Evolutionary conservation across 1,284 basidiomycete species (phyloP).

Genomic region (Austroboletus novae-zelandiae): DNA sequence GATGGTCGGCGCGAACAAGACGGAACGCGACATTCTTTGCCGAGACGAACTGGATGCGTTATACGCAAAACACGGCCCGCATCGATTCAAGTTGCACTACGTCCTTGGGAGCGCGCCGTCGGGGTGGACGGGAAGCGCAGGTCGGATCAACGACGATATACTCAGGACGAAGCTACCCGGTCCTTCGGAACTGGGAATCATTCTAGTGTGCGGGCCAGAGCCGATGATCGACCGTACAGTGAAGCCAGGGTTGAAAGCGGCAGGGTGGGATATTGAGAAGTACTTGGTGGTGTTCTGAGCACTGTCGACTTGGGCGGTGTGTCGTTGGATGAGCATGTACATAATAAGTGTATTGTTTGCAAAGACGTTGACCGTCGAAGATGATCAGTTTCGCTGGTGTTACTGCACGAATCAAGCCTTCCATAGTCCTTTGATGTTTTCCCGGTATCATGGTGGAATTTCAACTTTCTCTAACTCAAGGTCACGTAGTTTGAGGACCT

Average conservation of each 20-base stretch:
- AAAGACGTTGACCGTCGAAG: no score
- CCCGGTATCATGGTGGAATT: no score
- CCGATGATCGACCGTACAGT: constrained; percentile 36
- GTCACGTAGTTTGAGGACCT: no score
- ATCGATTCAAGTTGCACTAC: constrained; percentile 48
- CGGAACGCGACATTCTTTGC: constrained; percentile 53
- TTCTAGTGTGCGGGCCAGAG: constrained; percentile 56
- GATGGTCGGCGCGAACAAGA: constrained; percentile 53
- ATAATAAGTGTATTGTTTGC: neutral
- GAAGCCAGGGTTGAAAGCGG: constrained; percentile 26
- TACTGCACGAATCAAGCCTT: no score
- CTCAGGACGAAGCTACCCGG: constrained; percentile 42
- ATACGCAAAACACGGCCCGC: constrained; percentile 28
- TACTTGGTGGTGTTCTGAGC: constrained; percentile 28
- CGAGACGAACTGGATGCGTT: constrained; percentile 50
- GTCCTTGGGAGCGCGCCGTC: constrained; percentile 38
- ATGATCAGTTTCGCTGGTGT: no score
- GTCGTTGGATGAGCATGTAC: neutral
- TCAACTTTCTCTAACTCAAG: no score
- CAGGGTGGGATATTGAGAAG: constrained; percentile 28
- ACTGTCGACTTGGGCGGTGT: neutral
- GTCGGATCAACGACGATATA: constrained; percentile 43
- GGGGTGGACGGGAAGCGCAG: constrained; percentile 43
- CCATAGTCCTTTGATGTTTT: no score
- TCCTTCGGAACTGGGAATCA: constrained; percentile 38